Base-by-base conservation (phyloP, 805 yeast species). In the Maudiozyma saulgeensis region DNA sequence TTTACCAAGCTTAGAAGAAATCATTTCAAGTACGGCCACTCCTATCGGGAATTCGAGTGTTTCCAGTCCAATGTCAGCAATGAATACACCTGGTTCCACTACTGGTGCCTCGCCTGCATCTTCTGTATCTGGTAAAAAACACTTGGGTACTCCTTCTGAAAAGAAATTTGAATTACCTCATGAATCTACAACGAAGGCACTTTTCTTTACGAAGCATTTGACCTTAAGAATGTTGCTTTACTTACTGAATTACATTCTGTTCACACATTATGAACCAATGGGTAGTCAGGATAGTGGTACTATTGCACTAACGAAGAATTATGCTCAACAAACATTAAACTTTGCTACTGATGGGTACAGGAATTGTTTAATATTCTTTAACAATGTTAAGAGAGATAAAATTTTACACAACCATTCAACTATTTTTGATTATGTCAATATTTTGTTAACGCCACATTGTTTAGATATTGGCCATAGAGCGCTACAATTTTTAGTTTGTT, bases 381-480 rank as follows among this genome's bases (percentile, higher is more conserved):
- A 66, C 41, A 70, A 70, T 53, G 54, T 61, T 12, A 62, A 57
- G 41, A 52, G 45, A 34, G 49, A 46, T 9, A 46, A 55, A 11
- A 48, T 55, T 1, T 68, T 72, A 25, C 72, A 74, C 25, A 68
- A 75, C 6, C 46, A 48, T 26, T 56, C 58, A 8, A 61, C 66
- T 8, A 62, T 66, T 52, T 67, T 67, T 49, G 66, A 64, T 48
- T 63, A 66, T 44, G 64, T 65, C 62, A 80, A 78, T 52, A 66
- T 78, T 49, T 60, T 77, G 7, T 53, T 76, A 13, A 68, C 76
- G 23, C 82, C 82, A 12, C 70, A 69, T 53, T 66, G 79, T 57
- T 59, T 79, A 57, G 72, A 77, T 46, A 67, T 76, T 38, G 80
- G 80, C 50, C 81, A 78, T 54, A 68, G 83, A 53, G 74, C 82